Evolutionary conservation across 2,329 filamentous ascomycete genomes (phyloP), one percentile per base, ranked within the genome.

Genomic region (Aspergillus pseudoviridinutans): DNA sequence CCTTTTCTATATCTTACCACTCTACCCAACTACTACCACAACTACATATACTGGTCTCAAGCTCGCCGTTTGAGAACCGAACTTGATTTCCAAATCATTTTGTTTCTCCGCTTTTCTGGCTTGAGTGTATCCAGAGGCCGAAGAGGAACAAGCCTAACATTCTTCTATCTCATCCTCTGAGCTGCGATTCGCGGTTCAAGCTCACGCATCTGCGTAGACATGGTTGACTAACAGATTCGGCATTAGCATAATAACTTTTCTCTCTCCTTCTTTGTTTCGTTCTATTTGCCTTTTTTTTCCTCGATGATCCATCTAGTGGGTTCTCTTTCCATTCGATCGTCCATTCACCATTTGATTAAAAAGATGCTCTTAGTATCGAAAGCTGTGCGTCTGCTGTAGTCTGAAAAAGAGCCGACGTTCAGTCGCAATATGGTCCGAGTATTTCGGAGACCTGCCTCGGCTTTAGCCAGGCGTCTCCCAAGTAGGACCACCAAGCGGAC

Each of bases 391-490:
- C 53, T 47, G 58, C 51, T 61, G 54, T 61, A 58, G 57, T 62
- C 50, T 55, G 62, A 54, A 61, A 54, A 60, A 62, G 55, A 63
- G 49, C 56, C 57, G 51, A 63, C 62, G 44, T 56, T 56, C 55
- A 53, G 44, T 47, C 20, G 44, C 61, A 64, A 58, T 57, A 77
- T 77, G 75, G 71, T 70, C 49, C 68, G 74, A 61, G 69, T 76
- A 47, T 61, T 68, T 59, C 66, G 68, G 55, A 71, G 72, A 60
- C 64, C 69, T 46, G 66, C 63, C 52, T 73, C 73, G 61, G 70
- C 67, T 46, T 62, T 67, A 52, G 69, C 67, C 62, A 66, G 69
- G 63, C 72, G 68, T 52, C 66, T 65, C 58, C 72, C 71, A 25
- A 71, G 67, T 61, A 69, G 69, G 55, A 64, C 65, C 24, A 57